phyloP scores from a whole-genome alignment of 2,329 filamentous ascomycete genomes.

The Colletotrichum scovillei region DNA sequence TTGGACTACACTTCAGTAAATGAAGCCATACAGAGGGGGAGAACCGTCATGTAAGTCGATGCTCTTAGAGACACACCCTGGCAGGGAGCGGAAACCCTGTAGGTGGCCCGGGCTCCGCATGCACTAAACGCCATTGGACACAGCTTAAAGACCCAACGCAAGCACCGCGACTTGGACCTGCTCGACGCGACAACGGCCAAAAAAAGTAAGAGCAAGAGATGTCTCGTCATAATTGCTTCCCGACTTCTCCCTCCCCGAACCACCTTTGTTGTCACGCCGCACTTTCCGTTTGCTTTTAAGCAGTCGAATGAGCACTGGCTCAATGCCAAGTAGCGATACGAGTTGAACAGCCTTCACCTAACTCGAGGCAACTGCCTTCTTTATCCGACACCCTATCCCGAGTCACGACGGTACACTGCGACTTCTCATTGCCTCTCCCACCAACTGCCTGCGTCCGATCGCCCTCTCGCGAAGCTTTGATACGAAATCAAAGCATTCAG shows the following conservation, averaged over 20 bases:
- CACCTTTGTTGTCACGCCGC: neutral
- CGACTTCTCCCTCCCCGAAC: neutral
- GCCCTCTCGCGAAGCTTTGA: neutral
- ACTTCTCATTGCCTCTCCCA: neutral
- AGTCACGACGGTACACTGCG: neutral
- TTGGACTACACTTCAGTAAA: no score
- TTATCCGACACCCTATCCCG: neutral
- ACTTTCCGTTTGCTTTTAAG: neutral
- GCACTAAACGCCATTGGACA: slow-evolving; percentile 4
- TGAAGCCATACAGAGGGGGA: neutral
- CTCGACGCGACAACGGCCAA: slow-evolving; percentile 3
- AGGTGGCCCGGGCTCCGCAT: slow-evolving; percentile 11
- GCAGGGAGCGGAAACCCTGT: neutral
- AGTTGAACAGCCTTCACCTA: neutral
- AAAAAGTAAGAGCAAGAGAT: neutral
- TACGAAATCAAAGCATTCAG: neutral
- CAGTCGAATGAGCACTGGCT: neutral
- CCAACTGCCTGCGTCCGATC: neutral
- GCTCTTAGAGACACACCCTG: neutral
- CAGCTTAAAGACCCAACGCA: neutral
- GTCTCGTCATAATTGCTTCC: neutral
- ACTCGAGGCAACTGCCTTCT: neutral
- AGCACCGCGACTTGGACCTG: neutral
- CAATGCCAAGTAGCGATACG: neutral
- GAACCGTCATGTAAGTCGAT: neutral